These are phyloP conservation scores for Sporodiniella umbellata DNA, from an alignment of 371 early-diverging fungal genomes.

Conservation along the genomic window DNA sequence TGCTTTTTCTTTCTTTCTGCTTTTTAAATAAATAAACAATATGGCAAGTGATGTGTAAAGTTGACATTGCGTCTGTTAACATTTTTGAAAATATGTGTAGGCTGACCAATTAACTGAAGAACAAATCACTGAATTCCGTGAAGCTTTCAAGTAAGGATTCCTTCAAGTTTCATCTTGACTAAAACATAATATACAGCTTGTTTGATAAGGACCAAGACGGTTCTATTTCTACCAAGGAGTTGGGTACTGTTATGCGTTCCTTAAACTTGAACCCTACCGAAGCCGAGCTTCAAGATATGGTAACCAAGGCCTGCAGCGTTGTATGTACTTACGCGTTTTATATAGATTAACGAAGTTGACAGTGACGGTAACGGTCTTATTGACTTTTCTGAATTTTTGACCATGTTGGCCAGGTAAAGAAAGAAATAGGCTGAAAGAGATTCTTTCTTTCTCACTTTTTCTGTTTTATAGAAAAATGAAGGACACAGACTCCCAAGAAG, in stretches of 20 bases:
- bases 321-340: background rate
- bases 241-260: slow-evolving; percentile 92
- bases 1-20: no score
- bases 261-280: slow-evolving; percentile 84
- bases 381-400: slow-evolving; percentile 91
- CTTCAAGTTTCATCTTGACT: background rate
- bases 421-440: background rate
- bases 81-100: slow-evolving; percentile 27
- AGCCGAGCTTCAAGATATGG: slow-evolving; percentile 79
- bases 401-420: slow-evolving; percentile 78
- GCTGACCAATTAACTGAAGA: slow-evolving; percentile 90
- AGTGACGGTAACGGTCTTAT: slow-evolving; percentile 90
- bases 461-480: slow-evolving; percentile 40
- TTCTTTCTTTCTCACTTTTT: no score
- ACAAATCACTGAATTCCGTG: slow-evolving; percentile 82
- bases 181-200: slow-evolving; percentile 12
- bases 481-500: slow-evolving; percentile 49
- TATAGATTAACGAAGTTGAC: slow-evolving; percentile 83
- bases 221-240: slow-evolving; percentile 79
- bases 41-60: no score
- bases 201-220: slow-evolving; percentile 94
- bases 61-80: no score
- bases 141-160: slow-evolving; percentile 31
- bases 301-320: slow-evolving; percentile 5
- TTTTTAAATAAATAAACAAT: no score